Evolutionary conservation across 768 basidiomycete species (phyloP), one percentile per base, ranked within the genome.

Genomic region (Hygrocybe coccinea): DNA sequence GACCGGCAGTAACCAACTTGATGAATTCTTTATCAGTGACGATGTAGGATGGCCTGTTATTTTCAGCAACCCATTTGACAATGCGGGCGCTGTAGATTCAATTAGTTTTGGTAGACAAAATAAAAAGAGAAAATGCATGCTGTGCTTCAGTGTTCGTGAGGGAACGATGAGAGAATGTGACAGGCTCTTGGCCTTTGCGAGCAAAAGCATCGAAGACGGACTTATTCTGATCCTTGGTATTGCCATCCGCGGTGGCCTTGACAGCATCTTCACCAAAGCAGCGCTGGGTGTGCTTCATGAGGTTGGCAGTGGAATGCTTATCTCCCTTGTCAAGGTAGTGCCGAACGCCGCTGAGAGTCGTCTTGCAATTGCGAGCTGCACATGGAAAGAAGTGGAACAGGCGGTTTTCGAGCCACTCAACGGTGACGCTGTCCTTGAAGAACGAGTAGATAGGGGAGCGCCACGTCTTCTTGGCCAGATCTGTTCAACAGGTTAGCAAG

Each of bases 11-110:
- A 67, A 73, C 70, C 10, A 76, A 50, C 2, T 21, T 45, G 1
- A 56, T 39, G 52, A 74, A 72, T 0, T 65, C 67, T 0, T 56
- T 43, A 47, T 77, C 72, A 3, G 63, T 48, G 0, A 75, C 64
- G 25, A 74, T 71, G 0, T 41, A 58, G 48, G 71, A 71, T 1
- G 73, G 74, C 0, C 65, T 52, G 41, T 29, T 29, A 8, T 60
- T 68, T 53, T 76, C 63, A 0, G 68, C 10, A 0, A 75, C 66
- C 74, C 73, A 76, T 0, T 55, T 56, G 0, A 74, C 72, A 17
- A 69, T 63, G 41, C 69, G 59, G 0, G 64, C 68, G 34, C 68
- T 71, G 39, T 41, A 15, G 15, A 41, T 41, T 34, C 39, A 29
- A 29, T 29, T 29, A 56, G 50, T 41, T 19, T 41, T 41, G 19